phyloP scores from a whole-genome alignment of 805 yeast genomes.

The Sugiyamaella boreocaroliniensis region DNA sequence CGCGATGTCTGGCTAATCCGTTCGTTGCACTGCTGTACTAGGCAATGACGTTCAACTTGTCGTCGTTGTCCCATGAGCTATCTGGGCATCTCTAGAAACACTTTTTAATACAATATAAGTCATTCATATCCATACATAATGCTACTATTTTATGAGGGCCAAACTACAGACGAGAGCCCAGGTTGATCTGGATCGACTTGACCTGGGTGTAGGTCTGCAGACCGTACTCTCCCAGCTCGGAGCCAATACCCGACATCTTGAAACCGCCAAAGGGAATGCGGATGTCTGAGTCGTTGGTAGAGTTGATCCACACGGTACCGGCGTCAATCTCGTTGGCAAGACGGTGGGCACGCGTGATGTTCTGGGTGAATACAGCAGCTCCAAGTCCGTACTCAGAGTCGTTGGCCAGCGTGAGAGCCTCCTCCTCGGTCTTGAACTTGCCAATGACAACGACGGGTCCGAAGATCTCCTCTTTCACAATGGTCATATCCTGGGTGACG shows the following conservation, averaged over 20 bases:
- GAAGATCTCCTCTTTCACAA: constrained; percentile 85
- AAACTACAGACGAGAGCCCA: constrained; percentile 15
- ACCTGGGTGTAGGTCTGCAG: constrained; percentile 76
- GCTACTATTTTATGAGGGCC: not conserved
- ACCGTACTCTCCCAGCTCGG: constrained; percentile 89
- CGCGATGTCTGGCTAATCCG: no score
- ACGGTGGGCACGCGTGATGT: constrained; percentile 66
- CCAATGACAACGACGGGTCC: constrained; percentile 88
- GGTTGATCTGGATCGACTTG: constrained; percentile 59
- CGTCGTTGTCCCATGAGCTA: no score
- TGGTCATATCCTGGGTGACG: constrained; percentile 63
- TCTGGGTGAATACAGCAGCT: constrained; percentile 80
- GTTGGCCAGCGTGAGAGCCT: constrained; percentile 72
- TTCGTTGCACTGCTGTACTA: no score
- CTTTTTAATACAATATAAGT: no score
- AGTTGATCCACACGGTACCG: constrained; percentile 90
- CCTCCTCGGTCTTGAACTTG: constrained; percentile 77
- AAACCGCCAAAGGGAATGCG: constrained; percentile 90
- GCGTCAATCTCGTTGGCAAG: constrained; percentile 71
- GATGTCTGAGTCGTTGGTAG: constrained; percentile 81
- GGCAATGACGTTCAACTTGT: no score
- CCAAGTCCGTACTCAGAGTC: constrained; percentile 66
- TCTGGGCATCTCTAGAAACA: no score
- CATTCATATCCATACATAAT: no score
- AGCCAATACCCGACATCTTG: constrained; percentile 86